Percentiles rank a stretch among this genome's conserved stretches.
These are phyloP conservation scores for Cladophialophora chaetospira DNA, from an alignment of 2,329 filamentous ascomycete species.

Conservation along the genomic window DNA sequence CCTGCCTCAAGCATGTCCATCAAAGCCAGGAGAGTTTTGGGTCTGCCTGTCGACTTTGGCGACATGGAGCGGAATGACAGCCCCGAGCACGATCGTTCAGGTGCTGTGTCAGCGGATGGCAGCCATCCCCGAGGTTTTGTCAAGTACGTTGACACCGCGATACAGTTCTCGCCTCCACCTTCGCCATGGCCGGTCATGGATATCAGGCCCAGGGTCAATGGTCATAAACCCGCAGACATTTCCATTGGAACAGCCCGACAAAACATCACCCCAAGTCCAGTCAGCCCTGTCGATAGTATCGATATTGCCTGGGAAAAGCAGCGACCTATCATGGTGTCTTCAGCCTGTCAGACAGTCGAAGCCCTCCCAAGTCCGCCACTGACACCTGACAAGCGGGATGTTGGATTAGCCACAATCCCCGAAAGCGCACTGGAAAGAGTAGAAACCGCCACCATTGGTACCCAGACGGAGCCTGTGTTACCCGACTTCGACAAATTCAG, in stretches of 20 bases:
- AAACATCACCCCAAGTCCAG: constrained; percentile 17
- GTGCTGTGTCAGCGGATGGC: constrained; percentile 2
- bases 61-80: constrained; percentile 36
- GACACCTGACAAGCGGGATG: constrained; percentile 37
- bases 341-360: constrained; percentile 47
- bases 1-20: constrained; percentile 45
- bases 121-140: constrained; percentile 16
- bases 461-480: constrained; percentile 27
- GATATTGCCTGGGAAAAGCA: constrained; percentile 28
- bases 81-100: constrained; percentile 28
- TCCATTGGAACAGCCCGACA: constrained; percentile 25
- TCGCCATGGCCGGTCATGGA: constrained; percentile 60
- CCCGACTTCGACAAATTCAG: constrained; percentile 11
- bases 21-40: constrained; percentile 50
- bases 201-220: constrained; percentile 57
- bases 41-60: constrained; percentile 42
- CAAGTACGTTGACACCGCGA: constrained; percentile 71
- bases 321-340: constrained; percentile 43
- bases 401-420: constrained; percentile 26
- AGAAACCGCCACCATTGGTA: constrained; percentile 29
- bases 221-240: constrained; percentile 29
- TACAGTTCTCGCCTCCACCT: constrained; percentile 80
- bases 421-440: constrained; percentile 26
- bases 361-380: constrained; percentile 41
- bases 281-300: constrained; percentile 25